Evolutionary conservation across 345 rosid species (phyloP).

Genomic region (Ceriops tagal): DNA sequence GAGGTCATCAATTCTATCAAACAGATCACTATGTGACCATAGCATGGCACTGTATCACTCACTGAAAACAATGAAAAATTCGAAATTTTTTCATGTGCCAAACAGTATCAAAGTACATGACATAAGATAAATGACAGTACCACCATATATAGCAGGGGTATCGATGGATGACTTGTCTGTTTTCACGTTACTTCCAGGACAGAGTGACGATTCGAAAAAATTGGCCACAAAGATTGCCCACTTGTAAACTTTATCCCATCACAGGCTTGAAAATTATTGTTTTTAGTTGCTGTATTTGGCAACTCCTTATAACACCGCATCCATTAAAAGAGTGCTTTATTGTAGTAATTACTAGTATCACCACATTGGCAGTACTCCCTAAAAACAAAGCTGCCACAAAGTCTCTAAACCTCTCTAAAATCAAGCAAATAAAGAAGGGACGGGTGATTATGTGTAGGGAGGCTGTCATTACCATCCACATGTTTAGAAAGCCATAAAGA

Average conservation of each 20-base stretch:
- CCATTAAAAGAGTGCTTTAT: no score
- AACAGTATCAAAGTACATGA: conserved; percentile 9
- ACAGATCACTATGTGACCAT: no score
- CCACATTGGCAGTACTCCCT: no score
- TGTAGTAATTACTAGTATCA: no score
- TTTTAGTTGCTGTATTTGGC: conserved; percentile 2
- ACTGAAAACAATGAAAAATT: not conserved
- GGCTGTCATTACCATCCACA: no score
- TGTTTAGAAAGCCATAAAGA: no score
- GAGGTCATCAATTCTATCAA: no score
- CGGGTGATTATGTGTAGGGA: no score
- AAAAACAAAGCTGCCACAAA: no score
- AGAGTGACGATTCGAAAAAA: conserved; percentile 2
- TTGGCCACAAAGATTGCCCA: conserved; percentile 7
- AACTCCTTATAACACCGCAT: not conserved
- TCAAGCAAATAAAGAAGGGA: no score
- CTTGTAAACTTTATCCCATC: conserved; percentile 20
- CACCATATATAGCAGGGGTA: conserved; percentile 4
- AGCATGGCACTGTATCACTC: no score
- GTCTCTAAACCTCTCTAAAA: no score
- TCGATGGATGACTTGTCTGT: conserved; percentile 3
- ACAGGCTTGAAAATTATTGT: conserved; percentile 3
- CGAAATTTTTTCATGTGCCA: not conserved
- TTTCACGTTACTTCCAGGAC: conserved; percentile 5
- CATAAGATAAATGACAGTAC: conserved; percentile 6